Conservation (phyloP, 176 grass and related monocot genomes). For the Canna indica region DNA sequence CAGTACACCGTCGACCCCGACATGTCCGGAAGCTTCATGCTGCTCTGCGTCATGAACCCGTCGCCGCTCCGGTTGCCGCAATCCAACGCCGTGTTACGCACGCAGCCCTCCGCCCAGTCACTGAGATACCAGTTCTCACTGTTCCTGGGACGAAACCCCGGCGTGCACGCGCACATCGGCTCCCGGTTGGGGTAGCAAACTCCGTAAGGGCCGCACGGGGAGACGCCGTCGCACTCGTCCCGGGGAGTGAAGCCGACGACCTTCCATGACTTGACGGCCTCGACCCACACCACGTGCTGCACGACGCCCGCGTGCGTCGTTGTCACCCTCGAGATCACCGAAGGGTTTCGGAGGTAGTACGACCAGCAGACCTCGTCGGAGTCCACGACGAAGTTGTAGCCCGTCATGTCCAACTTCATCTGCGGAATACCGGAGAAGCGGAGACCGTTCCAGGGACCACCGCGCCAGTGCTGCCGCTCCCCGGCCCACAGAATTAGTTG, state of each 20-base stretch:
- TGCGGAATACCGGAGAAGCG: constrained; percentile 64
- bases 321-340: background rate
- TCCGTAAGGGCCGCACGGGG: constrained; percentile 46
- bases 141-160: constrained; percentile 44
- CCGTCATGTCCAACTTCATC: constrained; percentile 37
- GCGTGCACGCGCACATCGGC: constrained; percentile 31
- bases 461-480: constrained; percentile 24
- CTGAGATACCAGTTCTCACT: constrained; percentile 42
- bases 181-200: constrained; percentile 30
- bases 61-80: constrained; percentile 31
- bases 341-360: background rate
- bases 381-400: constrained; percentile 23
- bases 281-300: background rate
- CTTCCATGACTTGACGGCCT: background rate
- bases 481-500: constrained; percentile 30
- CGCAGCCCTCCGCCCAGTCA: constrained; percentile 47
- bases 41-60: constrained; percentile 36
- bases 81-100: constrained; percentile 26
- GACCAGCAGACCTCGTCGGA: background rate
- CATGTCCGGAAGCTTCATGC: constrained; percentile 57
- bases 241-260: background rate
- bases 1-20: constrained; percentile 39
- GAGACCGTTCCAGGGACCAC: constrained; percentile 61
- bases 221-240: constrained; percentile 32
- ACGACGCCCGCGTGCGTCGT: background rate